These are phyloP conservation scores for Podospora conica DNA, from an alignment of 495 filamentous ascomycete genomes.

Conservation along the genomic window DNA sequence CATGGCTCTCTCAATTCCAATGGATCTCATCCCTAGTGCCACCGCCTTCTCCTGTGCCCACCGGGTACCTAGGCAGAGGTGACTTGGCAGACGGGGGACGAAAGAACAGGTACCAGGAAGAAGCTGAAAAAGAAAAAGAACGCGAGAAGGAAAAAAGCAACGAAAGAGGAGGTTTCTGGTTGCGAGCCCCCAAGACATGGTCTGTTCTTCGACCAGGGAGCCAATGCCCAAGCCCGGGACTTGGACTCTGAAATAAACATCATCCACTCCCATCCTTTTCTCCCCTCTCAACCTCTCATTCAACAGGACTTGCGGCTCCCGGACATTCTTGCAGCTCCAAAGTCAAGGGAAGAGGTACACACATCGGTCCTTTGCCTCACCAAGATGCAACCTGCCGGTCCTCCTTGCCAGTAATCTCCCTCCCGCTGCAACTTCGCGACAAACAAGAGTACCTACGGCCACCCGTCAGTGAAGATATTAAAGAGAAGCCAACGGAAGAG, in stretches of 20 bases:
- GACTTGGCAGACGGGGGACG: conserved; percentile 23
- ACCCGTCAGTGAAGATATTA: conserved; percentile 11
- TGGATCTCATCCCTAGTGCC: conserved; percentile 20
- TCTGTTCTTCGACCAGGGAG: conserved; percentile 4
- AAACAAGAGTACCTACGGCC: conserved; percentile 27
- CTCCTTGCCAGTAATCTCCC: conserved; percentile 31
- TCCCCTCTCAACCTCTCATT: conserved; percentile 3
- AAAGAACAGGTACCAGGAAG: conserved; percentile 11
- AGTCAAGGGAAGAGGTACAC: not conserved
- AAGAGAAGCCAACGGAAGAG: conserved; percentile 9
- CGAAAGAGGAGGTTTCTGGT: conserved; percentile 4
- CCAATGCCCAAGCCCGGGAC: conserved; percentile 7
- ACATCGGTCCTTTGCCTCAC: conserved; percentile 15
- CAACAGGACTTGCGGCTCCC: conserved; percentile 2
- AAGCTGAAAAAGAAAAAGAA: conserved; percentile 12
- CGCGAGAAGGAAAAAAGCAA: conserved; percentile 17
- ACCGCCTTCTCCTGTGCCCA: conserved; percentile 6
- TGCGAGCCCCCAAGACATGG: conserved; percentile 3
- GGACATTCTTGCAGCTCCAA: not conserved
- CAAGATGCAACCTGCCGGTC: conserved; percentile 41
- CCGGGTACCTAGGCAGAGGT: conserved; percentile 5
- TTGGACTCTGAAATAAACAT: conserved; percentile 11
- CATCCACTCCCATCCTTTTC: not conserved
- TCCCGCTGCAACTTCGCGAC: conserved; percentile 38
- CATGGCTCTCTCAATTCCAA: conserved; percentile 21